phyloP scores from a whole-genome alignment of 2,329 filamentous ascomycete genomes.

The Dissoconium aciculare region DNA sequence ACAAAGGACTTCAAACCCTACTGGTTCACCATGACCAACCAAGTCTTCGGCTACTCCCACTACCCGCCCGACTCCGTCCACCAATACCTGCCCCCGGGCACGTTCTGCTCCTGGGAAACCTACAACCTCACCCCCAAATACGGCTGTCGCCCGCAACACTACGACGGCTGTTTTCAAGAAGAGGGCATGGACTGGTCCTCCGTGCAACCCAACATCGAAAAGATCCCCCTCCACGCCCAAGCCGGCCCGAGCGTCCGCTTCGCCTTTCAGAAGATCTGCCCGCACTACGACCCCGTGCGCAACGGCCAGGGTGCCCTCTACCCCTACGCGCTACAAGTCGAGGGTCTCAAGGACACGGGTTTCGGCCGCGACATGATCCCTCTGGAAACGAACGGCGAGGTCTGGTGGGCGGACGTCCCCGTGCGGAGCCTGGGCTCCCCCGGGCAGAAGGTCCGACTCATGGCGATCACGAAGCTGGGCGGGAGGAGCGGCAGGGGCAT shows the following conservation, averaged over 20 bases:
- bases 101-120: conserved; percentile 59
- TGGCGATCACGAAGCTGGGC: conserved; percentile 42
- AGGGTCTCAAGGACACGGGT: conserved; percentile 44
- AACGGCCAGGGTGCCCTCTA: conserved; percentile 52
- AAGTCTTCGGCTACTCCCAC: conserved; percentile 66
- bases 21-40: conserved; percentile 50
- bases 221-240: conserved; percentile 46
- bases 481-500: conserved; percentile 39
- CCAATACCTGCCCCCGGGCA: conserved; percentile 63
- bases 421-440: conserved; percentile 49
- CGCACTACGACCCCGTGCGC: conserved; percentile 64
- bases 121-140: conserved; percentile 52
- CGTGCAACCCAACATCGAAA: conserved; percentile 45
- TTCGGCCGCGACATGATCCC: conserved; percentile 52
- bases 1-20: conserved; percentile 51
- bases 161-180: conserved; percentile 30
- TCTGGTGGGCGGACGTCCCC: conserved; percentile 66
- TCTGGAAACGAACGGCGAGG: conserved; percentile 58
- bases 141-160: conserved; percentile 33
- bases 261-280: conserved; percentile 63
- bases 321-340: conserved; percentile 53
- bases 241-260: conserved; percentile 41
- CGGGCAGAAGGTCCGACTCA: conserved; percentile 47
- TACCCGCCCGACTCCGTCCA: conserved; percentile 54
- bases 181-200: conserved; percentile 41